Evolutionary conservation across 495 filamentous ascomycete genomes (phyloP).

Genomic region (Penicillium cosmopolitanum): DNA sequence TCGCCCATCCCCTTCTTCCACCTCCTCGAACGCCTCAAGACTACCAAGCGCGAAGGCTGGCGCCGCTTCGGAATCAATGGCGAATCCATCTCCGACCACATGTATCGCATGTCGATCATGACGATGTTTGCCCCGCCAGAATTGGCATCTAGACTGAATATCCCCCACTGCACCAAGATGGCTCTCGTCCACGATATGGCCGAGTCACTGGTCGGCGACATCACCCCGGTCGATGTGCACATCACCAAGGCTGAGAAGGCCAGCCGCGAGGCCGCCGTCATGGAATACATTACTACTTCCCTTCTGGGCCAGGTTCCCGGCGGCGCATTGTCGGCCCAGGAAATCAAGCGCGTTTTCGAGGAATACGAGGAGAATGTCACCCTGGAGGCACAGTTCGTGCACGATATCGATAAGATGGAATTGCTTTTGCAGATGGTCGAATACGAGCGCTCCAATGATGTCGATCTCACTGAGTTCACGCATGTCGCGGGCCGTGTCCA

Average conservation of each 20-base stretch:
- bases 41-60: constrained; percentile 95
- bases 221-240: constrained; percentile 77
- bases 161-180: constrained; percentile 87
- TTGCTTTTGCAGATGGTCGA: constrained; percentile 93
- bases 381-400: constrained; percentile 82
- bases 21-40: constrained; percentile 89
- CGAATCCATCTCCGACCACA: constrained; percentile 96
- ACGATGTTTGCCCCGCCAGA: constrained; percentile 88
- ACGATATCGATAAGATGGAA: constrained; percentile 97
- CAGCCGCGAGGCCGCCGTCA: constrained; percentile 80
- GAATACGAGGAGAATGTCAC: constrained; percentile 92
- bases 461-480: constrained; percentile 84
- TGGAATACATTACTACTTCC: constrained; percentile 79
- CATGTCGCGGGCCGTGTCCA: constrained; percentile 73
- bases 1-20: constrained; percentile 93
- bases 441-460: constrained; percentile 76
- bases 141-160: constrained; percentile 68
- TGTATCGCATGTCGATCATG: constrained; percentile 99
- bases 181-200: constrained; percentile 97
- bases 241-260: constrained; percentile 76
- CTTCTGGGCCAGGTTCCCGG: constrained; percentile 76
- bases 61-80: constrained; percentile 76
- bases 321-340: constrained; percentile 60
- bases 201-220: constrained; percentile 90
- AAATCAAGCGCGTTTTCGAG: constrained; percentile 79